Conservation (phyloP, 352 stramenopile genomes). For the Phytophthora pinifolia region DNA sequence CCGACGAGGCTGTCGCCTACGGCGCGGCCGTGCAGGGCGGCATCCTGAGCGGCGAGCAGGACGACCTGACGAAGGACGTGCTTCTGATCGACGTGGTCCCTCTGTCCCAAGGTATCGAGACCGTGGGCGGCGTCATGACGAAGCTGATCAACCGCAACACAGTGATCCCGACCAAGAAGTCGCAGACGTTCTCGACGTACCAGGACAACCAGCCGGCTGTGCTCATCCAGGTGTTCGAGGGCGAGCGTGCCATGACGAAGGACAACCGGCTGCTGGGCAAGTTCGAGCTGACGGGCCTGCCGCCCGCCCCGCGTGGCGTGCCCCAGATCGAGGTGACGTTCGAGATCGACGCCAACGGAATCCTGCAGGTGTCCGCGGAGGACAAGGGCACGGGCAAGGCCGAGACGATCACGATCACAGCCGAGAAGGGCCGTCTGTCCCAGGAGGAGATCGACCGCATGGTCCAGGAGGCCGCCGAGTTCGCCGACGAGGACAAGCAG, state of each 20-base stretch:
- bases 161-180: constrained; percentile 98
- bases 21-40: constrained; percentile 96
- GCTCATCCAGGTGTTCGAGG: constrained; percentile 95
- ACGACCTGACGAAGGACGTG: constrained; percentile 93
- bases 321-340: constrained; percentile 99
- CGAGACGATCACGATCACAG: constrained; percentile 98
- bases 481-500: constrained; percentile 98
- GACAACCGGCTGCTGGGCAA: constrained; percentile 99
- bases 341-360: constrained; percentile 99
- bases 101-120: constrained; percentile 98
- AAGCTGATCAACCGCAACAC: constrained; percentile 99
- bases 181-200: constrained; percentile 98
- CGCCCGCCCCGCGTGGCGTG: constrained; percentile 96
- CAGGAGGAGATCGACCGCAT: constrained; percentile 99
- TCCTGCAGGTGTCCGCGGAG: constrained; percentile 97
- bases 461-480: constrained; percentile 98
- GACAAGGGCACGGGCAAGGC: constrained; percentile 99
- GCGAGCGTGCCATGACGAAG: constrained; percentile 99
- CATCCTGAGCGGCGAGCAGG: constrained; percentile 94
- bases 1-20: constrained; percentile 98
- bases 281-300: constrained; percentile 98
- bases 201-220: constrained; percentile 97
- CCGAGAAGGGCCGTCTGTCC: constrained; percentile 98
- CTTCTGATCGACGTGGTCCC: constrained; percentile 98
- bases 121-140: constrained; percentile 98